Percentiles rank a stretch among this genome's conserved stretches.
These are phyloP conservation scores for Leishmania arabica DNA, from an alignment of 208 protist species.

Conservation along the genomic window DNA sequence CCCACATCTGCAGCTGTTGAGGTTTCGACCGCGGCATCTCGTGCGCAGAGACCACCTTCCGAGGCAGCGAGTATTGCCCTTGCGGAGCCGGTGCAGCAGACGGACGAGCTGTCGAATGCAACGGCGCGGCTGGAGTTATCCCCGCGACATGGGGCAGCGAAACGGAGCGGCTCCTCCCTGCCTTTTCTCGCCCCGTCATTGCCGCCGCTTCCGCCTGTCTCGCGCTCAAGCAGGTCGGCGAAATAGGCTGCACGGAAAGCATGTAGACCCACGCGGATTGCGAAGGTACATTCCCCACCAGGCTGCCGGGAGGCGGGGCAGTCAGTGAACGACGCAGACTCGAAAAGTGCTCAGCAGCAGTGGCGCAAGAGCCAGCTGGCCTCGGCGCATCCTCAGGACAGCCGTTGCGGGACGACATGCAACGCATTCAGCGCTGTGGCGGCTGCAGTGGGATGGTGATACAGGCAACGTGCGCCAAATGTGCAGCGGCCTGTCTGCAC, in stretches of 20 bases:
- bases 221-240: not conserved
- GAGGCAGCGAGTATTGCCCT: not conserved
- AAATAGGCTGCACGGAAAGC: not conserved
- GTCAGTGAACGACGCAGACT: not conserved
- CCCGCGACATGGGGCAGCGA: not conserved
- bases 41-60: not conserved
- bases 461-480: constrained; percentile 81
- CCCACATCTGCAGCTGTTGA: not conserved
- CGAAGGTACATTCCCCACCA: not conserved
- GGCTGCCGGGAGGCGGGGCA: not conserved
- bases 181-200: not conserved
- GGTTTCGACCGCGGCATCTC: not conserved
- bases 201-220: not conserved
- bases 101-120: not conserved
- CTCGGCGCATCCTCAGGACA: not conserved
- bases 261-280: not conserved
- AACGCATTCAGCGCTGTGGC: not conserved
- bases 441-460: constrained; percentile 43
- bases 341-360: not conserved
- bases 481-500: constrained; percentile 51
- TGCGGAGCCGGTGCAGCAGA: not conserved
- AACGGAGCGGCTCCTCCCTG: not conserved
- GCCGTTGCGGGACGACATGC: not conserved
- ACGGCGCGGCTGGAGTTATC: not conserved
- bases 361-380: not conserved